These are phyloP conservation scores for Komagataella populi DNA, from an alignment of 805 yeast genomes.

Conservation along the genomic window DNA sequence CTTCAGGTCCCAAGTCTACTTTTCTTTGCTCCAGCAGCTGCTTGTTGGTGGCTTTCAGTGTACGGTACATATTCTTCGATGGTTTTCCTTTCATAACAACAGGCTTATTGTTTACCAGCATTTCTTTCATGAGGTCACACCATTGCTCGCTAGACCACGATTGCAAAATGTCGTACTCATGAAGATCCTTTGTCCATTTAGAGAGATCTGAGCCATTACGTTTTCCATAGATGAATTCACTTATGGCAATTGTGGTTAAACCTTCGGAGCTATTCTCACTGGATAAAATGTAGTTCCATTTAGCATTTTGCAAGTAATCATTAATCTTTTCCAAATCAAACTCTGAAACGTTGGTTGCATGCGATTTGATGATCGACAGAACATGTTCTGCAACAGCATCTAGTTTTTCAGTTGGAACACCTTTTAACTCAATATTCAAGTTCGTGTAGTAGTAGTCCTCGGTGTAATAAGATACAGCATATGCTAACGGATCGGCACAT, in stretches of 20 bases:
- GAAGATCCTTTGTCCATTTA: slow-evolving; percentile 37
- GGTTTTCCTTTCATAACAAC: slow-evolving; percentile 66
- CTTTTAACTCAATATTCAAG: slow-evolving; percentile 42
- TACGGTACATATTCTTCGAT: slow-evolving; percentile 41
- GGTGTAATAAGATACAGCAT: slow-evolving; percentile 52
- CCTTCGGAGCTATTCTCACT: slow-evolving; percentile 51
- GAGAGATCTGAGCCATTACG: slow-evolving; percentile 43
- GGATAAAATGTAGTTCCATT: slow-evolving; percentile 43
- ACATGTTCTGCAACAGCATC: slow-evolving; percentile 38
- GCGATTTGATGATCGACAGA: slow-evolving; percentile 36
- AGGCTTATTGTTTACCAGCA: slow-evolving; percentile 47
- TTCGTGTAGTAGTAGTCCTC: slow-evolving; percentile 60
- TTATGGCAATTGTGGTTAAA: slow-evolving; percentile 54
- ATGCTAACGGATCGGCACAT: slow-evolving; percentile 69
- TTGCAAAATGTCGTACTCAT: slow-evolving; percentile 44
- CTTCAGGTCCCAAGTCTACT: slow-evolving; percentile 39
- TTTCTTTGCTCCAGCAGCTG: slow-evolving; percentile 34
- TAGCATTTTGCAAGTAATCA: slow-evolving; percentile 54
- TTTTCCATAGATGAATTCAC: slow-evolving; percentile 72
- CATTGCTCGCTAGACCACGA: slow-evolving; percentile 59
- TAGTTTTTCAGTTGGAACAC: slow-evolving; percentile 63
- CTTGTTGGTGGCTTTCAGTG: slow-evolving; percentile 35
- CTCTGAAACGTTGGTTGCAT: slow-evolving; percentile 24
- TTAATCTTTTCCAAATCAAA: slow-evolving; percentile 55
- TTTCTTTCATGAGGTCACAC: slow-evolving; percentile 37